A percentile compares a stretch with the other conserved stretches of the same genome.
These are phyloP conservation scores for Umbelopsis vinacea DNA, from an alignment of 192 early-diverging fungal genomes.

Conservation along the genomic window DNA sequence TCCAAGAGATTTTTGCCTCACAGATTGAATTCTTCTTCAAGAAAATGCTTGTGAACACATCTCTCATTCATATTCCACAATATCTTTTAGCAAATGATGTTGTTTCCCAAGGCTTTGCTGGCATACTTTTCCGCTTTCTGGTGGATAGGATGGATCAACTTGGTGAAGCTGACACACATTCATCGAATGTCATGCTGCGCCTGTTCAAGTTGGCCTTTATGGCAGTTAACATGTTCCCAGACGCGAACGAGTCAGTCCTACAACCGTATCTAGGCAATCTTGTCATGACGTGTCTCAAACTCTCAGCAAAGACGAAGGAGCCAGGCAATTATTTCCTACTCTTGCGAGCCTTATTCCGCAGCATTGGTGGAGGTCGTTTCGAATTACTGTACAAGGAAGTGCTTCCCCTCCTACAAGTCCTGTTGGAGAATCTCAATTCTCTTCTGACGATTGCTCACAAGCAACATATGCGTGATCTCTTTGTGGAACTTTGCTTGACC, in stretches of 20 bases:
- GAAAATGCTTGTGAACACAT: slow-evolving; percentile 75
- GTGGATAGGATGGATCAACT: slow-evolving; percentile 79
- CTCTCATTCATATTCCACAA: slow-evolving; percentile 84
- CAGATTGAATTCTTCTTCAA: slow-evolving; percentile 89
- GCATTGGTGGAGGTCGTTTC: slow-evolving; percentile 96
- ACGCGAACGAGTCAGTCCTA: slow-evolving; percentile 88
- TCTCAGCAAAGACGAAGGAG: slow-evolving; percentile 80
- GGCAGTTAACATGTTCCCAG: slow-evolving; percentile 90
- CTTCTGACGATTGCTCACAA: slow-evolving; percentile 79
- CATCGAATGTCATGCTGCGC: slow-evolving; percentile 78
- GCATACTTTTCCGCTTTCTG: slow-evolving; percentile 76
- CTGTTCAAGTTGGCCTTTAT: slow-evolving; percentile 95
- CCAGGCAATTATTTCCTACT: slow-evolving; percentile 94
- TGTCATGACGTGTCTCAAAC: slow-evolving; percentile 87
- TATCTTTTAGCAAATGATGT: slow-evolving; percentile 84
- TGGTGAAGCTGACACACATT: slow-evolving; percentile 66
- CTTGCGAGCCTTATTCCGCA: slow-evolving; percentile 88
- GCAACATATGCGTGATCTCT: slow-evolving; percentile 90
- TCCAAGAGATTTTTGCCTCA: slow-evolving; percentile 94
- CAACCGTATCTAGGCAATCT: slow-evolving; percentile 92
- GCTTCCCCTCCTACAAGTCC: slow-evolving; percentile 86
- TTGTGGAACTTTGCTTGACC: slow-evolving; percentile 96
- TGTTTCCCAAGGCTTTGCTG: slow-evolving; percentile 77
- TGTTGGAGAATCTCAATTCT: slow-evolving; percentile 90
- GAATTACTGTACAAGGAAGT: slow-evolving; percentile 97